A percentile compares a stretch with the other conserved stretches of the same genome.
Evolutionary conservation across 2,329 filamentous ascomycete genomes (phyloP).

Genomic region (Exophiala calicioides): DNA sequence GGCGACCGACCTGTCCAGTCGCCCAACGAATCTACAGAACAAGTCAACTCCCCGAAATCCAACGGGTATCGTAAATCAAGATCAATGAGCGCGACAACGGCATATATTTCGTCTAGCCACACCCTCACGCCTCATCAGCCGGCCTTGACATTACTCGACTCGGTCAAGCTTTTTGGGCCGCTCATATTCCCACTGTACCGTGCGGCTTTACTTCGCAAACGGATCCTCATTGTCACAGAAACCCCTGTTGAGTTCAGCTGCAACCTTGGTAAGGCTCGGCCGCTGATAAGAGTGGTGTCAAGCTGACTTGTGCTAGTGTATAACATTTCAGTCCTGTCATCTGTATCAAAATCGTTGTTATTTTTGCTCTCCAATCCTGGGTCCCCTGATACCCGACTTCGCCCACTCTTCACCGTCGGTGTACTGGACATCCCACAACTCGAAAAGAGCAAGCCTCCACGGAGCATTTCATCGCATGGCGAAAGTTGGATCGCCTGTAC

Average conservation of each 20-base stretch:
- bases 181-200: conserved; percentile 89
- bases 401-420: conserved; percentile 88
- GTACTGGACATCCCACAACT: conserved; percentile 88
- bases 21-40: conserved; percentile 31
- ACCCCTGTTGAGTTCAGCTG: conserved; percentile 83
- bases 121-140: conserved; percentile 78
- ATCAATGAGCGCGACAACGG: conserved; percentile 45
- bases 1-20: conserved; percentile 47
- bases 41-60: conserved; percentile 24
- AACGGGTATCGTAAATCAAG: conserved; percentile 37
- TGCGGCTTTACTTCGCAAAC: conserved; percentile 79
- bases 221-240: conserved; percentile 82
- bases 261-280: conserved; percentile 71
- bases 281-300: not conserved
- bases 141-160: conserved; percentile 74
- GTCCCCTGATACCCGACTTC: conserved; percentile 64
- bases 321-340: conserved; percentile 87
- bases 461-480: conserved; percentile 40
- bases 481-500: conserved; percentile 91
- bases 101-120: conserved; percentile 49
- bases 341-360: conserved; percentile 73
- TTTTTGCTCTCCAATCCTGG: conserved; percentile 67
- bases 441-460: conserved; percentile 38
- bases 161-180: conserved; percentile 83
- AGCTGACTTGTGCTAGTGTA: conserved; percentile 64